Base-by-base conservation (phyloP, 164 flowering plant species). In the Protea cynaroides region DNA sequence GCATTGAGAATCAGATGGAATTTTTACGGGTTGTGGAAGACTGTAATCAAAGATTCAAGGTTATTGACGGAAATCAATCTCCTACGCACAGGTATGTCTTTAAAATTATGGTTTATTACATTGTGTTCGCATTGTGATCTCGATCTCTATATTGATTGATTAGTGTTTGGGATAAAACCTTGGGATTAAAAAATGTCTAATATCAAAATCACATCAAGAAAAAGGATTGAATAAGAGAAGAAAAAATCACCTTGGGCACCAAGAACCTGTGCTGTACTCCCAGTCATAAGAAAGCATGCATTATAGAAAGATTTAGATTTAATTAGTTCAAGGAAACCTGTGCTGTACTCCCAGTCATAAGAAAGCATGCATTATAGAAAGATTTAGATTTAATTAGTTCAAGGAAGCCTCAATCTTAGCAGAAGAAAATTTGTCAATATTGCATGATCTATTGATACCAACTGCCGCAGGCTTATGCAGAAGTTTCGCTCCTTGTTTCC, bases 401-500 rank as follows among this genome's bases (percentile, higher is more conserved):
- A 93, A 87, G 2, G 75, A 77, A 21, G 89, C 87, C 59, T 80
- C 84, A 19, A 93, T 58, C 13, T 68, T 73, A 4, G 81, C 53
- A 7, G 76, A 77, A 59, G 52, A 65, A 62, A 70, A 66, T 47
- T 68, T 72, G 40, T 59, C 62, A 0, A 8, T 22, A 49, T 61
- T 24, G 59, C 60, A 37, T n/a, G 75, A 64, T 43, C 65, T 75
- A 23, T 34, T 56, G 52, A 5, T 14, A 62, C 61, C 69, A 54
- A 87, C 80, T 49, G 68, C 67, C 15, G 80, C 79, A 38, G 96
- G 98, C 25, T 66, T 64, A 47, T 75, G 65, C 63, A 91, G 69
- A 63, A 94, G 96, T 84, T 86, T 89, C 67, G 91, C 96, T 46
- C 88, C 99, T 81, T 94, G 99, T 76, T 85, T 91, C 90, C 93